Evolutionary conservation across 441 rosid genomes (phyloP).

Genomic region (Cnidoscolus chayamansa): DNA sequence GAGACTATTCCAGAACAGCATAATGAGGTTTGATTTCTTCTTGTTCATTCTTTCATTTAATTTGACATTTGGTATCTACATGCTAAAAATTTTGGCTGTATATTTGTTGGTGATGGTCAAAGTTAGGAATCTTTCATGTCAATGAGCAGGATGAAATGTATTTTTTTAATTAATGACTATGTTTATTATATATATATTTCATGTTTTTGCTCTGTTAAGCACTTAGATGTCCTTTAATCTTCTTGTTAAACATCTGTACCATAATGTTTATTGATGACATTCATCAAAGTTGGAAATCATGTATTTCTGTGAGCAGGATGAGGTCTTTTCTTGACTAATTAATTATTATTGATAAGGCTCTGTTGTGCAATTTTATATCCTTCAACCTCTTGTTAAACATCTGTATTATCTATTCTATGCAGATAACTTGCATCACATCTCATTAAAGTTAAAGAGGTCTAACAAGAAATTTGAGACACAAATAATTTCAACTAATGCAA

Average conservation of each 20-base stretch:
- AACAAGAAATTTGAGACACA: not conserved
- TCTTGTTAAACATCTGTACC: no score
- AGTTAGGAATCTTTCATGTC: not conserved
- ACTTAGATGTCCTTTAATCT: no score
- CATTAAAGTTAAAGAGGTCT: not conserved
- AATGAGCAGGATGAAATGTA: no score
- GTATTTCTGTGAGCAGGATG: constrained; percentile 15
- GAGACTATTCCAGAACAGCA: constrained; percentile 29
- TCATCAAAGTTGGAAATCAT: not conserved
- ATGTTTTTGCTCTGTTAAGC: no score
- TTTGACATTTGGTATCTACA: not conserved
- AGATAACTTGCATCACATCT: not conserved
- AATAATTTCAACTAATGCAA: not conserved
- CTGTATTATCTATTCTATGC: not conserved
- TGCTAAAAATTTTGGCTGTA: not conserved
- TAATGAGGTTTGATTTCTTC: constrained; percentile 34
- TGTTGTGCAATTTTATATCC: not conserved
- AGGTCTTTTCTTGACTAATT: constrained; percentile 10
- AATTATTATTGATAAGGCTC: not conserved
- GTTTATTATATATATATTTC: no score
- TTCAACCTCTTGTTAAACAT: not conserved
- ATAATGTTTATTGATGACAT: not conserved
- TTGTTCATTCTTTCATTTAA: not conserved
- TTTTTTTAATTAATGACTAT: no score
- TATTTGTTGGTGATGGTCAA: not conserved